These are phyloP conservation scores for Claviceps paspali DNA, from an alignment of 2,329 filamentous ascomycete genomes.

Conservation along the genomic window DNA sequence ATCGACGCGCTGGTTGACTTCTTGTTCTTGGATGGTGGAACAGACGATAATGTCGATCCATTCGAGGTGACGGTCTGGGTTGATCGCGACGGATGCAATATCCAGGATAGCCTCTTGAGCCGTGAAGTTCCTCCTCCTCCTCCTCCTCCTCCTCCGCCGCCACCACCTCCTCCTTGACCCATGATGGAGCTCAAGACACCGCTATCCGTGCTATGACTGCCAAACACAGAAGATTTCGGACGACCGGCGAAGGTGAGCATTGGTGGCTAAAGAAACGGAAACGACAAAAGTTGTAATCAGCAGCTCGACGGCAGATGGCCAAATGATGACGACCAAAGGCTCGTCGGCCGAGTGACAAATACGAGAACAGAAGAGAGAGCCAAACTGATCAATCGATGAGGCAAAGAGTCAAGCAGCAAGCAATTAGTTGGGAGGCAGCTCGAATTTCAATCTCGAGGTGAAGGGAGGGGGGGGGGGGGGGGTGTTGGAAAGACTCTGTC, in stretches of 20 bases:
- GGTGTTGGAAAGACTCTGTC: no score
- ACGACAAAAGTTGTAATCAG: not conserved
- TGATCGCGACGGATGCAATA: constrained; percentile 10
- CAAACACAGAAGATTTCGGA: constrained; percentile 4
- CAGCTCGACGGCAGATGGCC: not conserved
- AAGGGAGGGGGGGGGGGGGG: no score
- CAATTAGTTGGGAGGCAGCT: not conserved
- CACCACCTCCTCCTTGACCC: constrained; percentile 4
- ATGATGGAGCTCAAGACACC: constrained; percentile 1
- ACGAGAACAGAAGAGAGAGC: not conserved
- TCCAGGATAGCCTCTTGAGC: constrained; percentile 5
- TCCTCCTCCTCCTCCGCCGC: no score
- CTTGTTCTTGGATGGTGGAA: constrained; percentile 3
- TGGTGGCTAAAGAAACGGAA: constrained; percentile 3
- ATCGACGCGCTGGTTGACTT: no score
- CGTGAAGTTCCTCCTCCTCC: constrained; percentile 4
- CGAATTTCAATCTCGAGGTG: not conserved
- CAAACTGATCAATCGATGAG: not conserved
- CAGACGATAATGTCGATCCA: constrained; percentile 22
- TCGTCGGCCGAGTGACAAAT: not conserved
- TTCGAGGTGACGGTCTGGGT: constrained; percentile 25
- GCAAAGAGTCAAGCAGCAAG: not conserved
- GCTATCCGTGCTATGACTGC: constrained; percentile 3
- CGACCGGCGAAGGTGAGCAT: constrained; percentile 6
- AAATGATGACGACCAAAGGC: not conserved